A percentile compares a stretch with the other conserved stretches of the same genome.
phyloP scores from a whole-genome alignment of 2,329 filamentous ascomycete species.

The Aspergillus neotritici region DNA sequence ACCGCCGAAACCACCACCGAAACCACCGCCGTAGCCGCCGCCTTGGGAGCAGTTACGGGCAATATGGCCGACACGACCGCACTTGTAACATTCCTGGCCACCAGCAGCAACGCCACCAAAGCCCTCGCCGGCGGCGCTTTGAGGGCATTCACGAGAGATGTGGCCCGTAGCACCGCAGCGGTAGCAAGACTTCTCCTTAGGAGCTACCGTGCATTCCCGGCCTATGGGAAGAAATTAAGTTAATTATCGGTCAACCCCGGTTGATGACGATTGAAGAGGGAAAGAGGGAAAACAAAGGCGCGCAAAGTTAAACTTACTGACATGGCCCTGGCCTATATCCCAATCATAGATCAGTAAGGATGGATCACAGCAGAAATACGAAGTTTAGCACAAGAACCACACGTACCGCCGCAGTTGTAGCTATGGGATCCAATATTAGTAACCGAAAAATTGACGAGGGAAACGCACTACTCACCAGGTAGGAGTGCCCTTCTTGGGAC shows the following conservation, averaged over 20 bases:
- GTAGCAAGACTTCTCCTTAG: constrained; percentile 74
- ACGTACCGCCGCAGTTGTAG: constrained; percentile 76
- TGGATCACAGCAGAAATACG: neutral
- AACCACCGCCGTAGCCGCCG: constrained; percentile 46
- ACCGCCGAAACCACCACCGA: constrained; percentile 47
- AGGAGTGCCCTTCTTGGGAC: constrained; percentile 74
- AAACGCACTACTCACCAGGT: constrained; percentile 60
- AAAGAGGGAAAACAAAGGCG: constrained; percentile 1
- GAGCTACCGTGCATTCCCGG: constrained; percentile 84
- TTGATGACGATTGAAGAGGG: neutral
- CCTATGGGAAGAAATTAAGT: constrained; percentile 43
- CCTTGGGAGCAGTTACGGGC: constrained; percentile 60
- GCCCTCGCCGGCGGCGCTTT: constrained; percentile 41
- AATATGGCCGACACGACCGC: constrained; percentile 92
- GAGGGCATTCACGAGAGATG: constrained; percentile 73
- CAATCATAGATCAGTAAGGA: constrained; percentile 15
- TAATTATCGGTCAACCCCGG: neutral
- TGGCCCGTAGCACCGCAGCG: constrained; percentile 71
- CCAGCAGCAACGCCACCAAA: constrained; percentile 43
- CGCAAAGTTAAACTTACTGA: constrained; percentile 54
- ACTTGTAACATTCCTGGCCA: constrained; percentile 90
- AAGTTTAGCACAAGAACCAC: constrained; percentile 6
- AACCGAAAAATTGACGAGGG: neutral
- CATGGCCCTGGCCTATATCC: constrained; percentile 59
- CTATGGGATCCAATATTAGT: constrained; percentile 37